Evolutionary conservation across 2,329 filamentous ascomycete genomes (phyloP), one percentile per base, ranked within the genome.

Genomic region (Teratosphaeriaceae sp.): DNA sequence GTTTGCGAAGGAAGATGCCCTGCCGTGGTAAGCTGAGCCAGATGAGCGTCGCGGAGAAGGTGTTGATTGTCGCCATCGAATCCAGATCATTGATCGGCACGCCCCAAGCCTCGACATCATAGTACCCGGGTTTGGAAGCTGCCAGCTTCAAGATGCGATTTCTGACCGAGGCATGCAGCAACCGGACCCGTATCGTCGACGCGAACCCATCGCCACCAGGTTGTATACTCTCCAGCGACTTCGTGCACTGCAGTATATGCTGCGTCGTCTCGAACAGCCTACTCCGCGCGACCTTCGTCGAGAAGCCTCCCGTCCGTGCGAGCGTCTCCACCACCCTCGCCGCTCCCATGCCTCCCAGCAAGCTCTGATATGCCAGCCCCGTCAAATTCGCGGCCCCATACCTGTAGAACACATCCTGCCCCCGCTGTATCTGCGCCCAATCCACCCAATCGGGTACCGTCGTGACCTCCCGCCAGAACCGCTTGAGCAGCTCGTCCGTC

Each of bases 71-170:
- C 9, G 72, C 82, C 24, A 88, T 78, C 44, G 74, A 78, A 61
- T 90, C 84, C 1, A 90, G 72, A 53, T 89, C 82, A 53, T 84
- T 89, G 58, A 89, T 80, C 3, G 84, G 84, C 2, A 83, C 68
- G 2, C 84, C 83, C 57, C 69, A 75, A 27, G 71, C 63, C 15
- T 72, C 63, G 1, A 78, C 60, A 48, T 79, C 70, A 62, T 80
- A 87, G 63, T 87, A 87, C 2, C 67, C 68, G 0, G 80, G 78
- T 15, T 69, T 65, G 27, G 71, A 61, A n/a, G 67, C 59, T 12
- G 73, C 72, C 6, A 87, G 71, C 21, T 69, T 70, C 52, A 84
- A 62, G 47, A 87, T 85, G 5, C 79, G 75, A 43, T 76, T 68
- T 1, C 84, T 75, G 6, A 87, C 82, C 0, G 76, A 73, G 1